Base-by-base conservation (phyloP, 2,329 filamentous ascomycete species). In the Neodidymelliopsis sp. region DNA sequence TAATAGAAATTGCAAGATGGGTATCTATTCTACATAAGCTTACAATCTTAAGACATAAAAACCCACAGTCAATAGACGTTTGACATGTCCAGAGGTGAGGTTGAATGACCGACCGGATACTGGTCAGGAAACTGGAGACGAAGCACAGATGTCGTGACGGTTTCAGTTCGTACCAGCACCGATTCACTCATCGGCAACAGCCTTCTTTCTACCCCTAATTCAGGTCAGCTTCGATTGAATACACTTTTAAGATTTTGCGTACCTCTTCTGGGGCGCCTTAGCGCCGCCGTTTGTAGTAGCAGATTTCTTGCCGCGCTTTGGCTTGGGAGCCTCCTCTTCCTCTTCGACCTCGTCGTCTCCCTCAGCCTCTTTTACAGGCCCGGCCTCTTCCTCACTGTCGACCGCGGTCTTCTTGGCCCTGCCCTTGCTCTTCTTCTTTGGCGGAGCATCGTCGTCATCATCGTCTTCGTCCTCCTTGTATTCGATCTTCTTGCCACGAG, bases 231-330 rank as follows among this genome's bases (percentile, higher is more conserved):
- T 35, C 19, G 4, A n/a, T 24, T 6, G 4, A 4, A 11, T 18
- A 10, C 15, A 18, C 7, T 3, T 1, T 7, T 9, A 12, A 8
- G 11, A n/a, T 15, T 6, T 6, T 4, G 35, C 49, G 12, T 59
- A 70, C 68, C 63, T 63, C 59, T 72, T 72, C 49, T 62, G 57
- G 0, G 63, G 56, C 8, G 47, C 60, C 34, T 70, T 66, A 6
- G 57, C 49, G 6, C 45, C 52, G 22, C 42, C 49, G 8, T 55
- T 52, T 34, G 43, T 45, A n/a, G 54, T 48, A 23, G 56, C 31
- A 11, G 41, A 44, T 39, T 56, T 56, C 53, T 60, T 66, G 41
- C 54, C 55, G 12, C 56, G 60, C 56, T 64, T 63, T 29, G 53
- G 54, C 51, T 63, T 61, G 20, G 59, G 57, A 19, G 54, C 49